Percentiles rank a stretch among this genome's conserved stretches.
Conservation (phyloP, 2,329 filamentous ascomycete genomes). For the Golovinomyces cichoracearum region DNA sequence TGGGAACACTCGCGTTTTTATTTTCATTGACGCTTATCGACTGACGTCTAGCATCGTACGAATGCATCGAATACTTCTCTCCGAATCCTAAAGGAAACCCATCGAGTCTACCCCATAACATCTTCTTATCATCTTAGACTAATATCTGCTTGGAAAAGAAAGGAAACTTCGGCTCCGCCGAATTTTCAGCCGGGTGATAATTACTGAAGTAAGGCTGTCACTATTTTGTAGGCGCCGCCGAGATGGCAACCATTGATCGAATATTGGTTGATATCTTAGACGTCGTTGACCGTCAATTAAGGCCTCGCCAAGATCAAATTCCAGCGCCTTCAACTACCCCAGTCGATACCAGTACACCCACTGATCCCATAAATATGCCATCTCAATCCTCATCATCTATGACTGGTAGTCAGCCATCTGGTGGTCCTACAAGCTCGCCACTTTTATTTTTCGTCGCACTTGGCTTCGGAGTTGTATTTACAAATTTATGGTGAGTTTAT, state of each 20-base stretch:
- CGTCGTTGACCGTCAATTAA: constrained; percentile 7
- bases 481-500: constrained; percentile 78
- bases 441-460: constrained; percentile 82
- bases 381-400: constrained; percentile 7
- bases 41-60: background rate
- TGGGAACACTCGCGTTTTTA: background rate
- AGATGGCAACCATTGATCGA: constrained; percentile 11
- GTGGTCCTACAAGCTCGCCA: constrained; percentile 38
- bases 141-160: background rate
- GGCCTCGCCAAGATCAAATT: constrained; percentile 5
- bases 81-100: background rate
- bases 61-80: background rate
- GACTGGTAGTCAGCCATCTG: constrained; percentile 5
- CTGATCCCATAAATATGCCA: constrained; percentile 3
- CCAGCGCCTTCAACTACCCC: constrained; percentile 5
- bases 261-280: constrained; percentile 10
- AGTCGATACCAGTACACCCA: constrained; percentile 1
- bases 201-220: background rate
- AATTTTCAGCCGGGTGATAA: background rate
- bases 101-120: background rate
- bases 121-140: background rate
- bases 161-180: too few species aligned
- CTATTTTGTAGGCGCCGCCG: background rate
- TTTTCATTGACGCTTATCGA: background rate
- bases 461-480: constrained; percentile 94